Percentiles rank a stretch among this genome's conserved stretches.
Conservation (phyloP, 2,329 filamentous ascomycete species). For the Beauveria scarabaeidicola region DNA sequence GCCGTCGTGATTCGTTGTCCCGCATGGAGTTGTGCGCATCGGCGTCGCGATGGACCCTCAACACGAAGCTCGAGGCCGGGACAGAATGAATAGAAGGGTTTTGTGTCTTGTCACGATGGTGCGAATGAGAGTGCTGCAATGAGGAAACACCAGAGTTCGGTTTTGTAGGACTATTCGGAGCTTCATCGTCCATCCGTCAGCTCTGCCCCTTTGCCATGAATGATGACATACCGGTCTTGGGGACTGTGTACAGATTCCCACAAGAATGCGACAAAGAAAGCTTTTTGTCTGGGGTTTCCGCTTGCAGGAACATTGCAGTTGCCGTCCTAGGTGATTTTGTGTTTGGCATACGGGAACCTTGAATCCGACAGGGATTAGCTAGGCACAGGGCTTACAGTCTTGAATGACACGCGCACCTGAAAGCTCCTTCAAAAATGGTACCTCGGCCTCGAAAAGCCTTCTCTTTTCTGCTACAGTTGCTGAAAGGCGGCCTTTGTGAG, state of each 20-base stretch:
- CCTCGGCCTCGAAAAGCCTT: conserved; percentile 17
- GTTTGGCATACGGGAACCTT: background rate
- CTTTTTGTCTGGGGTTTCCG: background rate
- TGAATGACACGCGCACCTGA: background rate
- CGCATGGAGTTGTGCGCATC: background rate
- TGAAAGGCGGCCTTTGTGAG: background rate
- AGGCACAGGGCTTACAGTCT: background rate
- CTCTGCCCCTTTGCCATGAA: background rate
- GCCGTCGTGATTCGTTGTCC: background rate
- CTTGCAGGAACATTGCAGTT: background rate
- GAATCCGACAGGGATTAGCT: background rate
- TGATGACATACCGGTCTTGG: background rate
- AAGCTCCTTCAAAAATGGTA: background rate
- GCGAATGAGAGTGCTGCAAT: background rate
- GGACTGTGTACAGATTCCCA: background rate
- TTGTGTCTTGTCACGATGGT: background rate
- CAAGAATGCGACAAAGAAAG: background rate
- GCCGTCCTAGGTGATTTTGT: background rate
- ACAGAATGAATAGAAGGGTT: background rate
- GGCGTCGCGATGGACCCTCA: background rate
- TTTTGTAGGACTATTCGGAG: background rate
- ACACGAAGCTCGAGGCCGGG: background rate
- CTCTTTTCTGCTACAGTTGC: conserved; percentile 18
- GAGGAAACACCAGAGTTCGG: background rate
- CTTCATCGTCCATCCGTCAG: background rate